A percentile compares a stretch with the other conserved stretches of the same genome.
Conservation (phyloP, 495 filamentous ascomycete species). For the Clavariopsis aquatica region DNA sequence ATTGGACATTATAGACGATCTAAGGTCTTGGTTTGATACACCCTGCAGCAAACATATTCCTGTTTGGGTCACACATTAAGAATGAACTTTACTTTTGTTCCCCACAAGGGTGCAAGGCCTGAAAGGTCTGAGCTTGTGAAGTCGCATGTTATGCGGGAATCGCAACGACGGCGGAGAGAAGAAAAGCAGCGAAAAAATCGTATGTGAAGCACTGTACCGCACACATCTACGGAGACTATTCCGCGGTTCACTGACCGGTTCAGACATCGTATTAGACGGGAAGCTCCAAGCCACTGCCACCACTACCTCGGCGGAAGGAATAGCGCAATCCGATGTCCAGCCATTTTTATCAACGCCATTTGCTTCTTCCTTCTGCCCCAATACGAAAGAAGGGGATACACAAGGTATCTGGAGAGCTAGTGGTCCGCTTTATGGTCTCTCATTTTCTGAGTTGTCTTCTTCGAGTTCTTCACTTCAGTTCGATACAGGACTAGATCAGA, state of each 20-base stretch:
- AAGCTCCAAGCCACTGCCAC: not conserved
- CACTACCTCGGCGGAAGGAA: not conserved
- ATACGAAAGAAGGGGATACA: not conserved
- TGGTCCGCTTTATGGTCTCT: not conserved
- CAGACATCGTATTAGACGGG: not conserved
- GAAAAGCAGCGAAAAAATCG: constrained; percentile 14
- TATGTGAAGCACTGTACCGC: not conserved
- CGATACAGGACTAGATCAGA: not conserved
- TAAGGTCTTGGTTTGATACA: not conserved
- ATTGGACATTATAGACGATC: not conserved
- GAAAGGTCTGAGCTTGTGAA: constrained; percentile 23
- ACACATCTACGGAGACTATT: not conserved
- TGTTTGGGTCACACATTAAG: constrained; percentile 1
- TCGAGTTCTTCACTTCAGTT: not conserved
- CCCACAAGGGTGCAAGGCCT: constrained; percentile 25
- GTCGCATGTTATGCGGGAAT: constrained; percentile 31
- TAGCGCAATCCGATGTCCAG: not conserved
- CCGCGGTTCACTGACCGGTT: not conserved
- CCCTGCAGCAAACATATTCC: not conserved
- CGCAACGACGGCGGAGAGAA: constrained; percentile 23
- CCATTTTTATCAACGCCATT: not conserved
- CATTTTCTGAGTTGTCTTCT: not conserved
- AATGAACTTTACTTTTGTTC: constrained; percentile 29
- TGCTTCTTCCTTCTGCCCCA: not conserved
- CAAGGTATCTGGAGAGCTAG: not conserved